These are phyloP conservation scores for Tulasnella calospora DNA, from an alignment of 768 basidiomycete species.

Conservation along the genomic window DNA sequence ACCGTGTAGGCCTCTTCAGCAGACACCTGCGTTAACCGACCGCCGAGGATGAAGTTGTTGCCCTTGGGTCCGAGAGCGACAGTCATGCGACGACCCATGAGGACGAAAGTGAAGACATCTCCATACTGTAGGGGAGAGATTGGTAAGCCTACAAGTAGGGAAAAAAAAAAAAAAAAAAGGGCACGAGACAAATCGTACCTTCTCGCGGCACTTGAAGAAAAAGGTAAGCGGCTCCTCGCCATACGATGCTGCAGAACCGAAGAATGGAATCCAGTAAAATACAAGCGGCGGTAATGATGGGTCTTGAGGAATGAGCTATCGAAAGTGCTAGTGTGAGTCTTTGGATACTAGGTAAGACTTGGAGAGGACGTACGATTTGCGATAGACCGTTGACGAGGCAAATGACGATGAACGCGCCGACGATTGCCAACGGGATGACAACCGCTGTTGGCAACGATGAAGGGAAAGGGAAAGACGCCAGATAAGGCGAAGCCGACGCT, in stretches of 20 bases:
- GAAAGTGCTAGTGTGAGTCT: not conserved
- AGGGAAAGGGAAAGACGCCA: constrained; percentile 18
- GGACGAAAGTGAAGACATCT: constrained; percentile 91
- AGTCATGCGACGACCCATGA: constrained; percentile 85
- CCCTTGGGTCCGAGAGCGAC: constrained; percentile 88
- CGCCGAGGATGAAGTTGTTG: constrained; percentile 90
- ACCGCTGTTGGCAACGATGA: constrained; percentile 23
- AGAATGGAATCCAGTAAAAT: constrained; percentile 85
- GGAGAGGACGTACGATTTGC: constrained; percentile 58
- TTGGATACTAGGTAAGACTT: not conserved
- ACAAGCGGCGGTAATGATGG: constrained; percentile 78
- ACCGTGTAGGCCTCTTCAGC: constrained; percentile 98
- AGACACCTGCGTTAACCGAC: constrained; percentile 84
- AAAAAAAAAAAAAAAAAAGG: constrained; percentile 5
- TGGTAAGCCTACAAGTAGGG: not conserved
- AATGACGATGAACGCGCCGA: constrained; percentile 64
- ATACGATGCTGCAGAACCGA: constrained; percentile 85
- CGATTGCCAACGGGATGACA: constrained; percentile 41
- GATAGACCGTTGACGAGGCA: constrained; percentile 69
- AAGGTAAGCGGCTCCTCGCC: constrained; percentile 92
- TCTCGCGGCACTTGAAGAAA: constrained; percentile 70
- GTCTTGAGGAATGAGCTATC: constrained; percentile 61
- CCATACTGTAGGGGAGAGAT: constrained; percentile 60
- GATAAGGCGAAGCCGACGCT: constrained; percentile 20
- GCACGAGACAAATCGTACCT: constrained; percentile 45